Percentiles rank a stretch among this genome's conserved stretches.
These are phyloP conservation scores for Cicer yamashitae DNA, from an alignment of 306 rosid genomes.

Conservation along the genomic window DNA sequence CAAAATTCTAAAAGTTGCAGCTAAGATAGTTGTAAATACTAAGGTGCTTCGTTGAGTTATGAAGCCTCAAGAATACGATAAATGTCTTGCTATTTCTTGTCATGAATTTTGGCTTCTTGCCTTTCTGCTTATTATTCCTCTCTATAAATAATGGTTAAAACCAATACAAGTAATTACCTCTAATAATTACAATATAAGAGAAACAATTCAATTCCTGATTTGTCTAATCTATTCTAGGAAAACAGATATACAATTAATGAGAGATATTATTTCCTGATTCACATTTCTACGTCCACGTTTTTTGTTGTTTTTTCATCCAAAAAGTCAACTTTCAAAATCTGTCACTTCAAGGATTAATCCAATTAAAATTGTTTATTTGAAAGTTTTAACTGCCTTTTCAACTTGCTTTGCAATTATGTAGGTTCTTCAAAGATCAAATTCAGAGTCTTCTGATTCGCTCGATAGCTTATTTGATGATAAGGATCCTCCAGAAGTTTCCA, in stretches of 20 bases:
- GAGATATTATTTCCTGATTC: too few relatives aligned
- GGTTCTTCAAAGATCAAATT: constrained; percentile 62
- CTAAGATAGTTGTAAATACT: neutral
- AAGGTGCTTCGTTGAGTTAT: neutral
- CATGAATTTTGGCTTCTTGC: too few relatives aligned
- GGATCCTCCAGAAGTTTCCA: constrained; percentile 58
- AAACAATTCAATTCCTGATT: too few relatives aligned
- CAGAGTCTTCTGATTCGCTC: constrained; percentile 80
- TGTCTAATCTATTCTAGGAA: too few relatives aligned
- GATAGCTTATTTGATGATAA: constrained; percentile 84
- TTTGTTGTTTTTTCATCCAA: neutral
- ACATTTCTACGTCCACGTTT: neutral
- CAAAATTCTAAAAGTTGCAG: neutral
- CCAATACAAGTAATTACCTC: too few relatives aligned
- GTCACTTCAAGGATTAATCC: constrained; percentile 26
- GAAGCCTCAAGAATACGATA: neutral
- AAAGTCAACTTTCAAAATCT: constrained; percentile 18
- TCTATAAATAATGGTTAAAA: too few relatives aligned
- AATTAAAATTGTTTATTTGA: constrained; percentile 25
- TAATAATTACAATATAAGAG: too few relatives aligned
- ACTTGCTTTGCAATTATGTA: constrained; percentile 49
- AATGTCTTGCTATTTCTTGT: neutral
- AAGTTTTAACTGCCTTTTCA: constrained; percentile 36
- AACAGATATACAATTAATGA: too few relatives aligned
- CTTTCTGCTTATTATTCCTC: too few relatives aligned